These are phyloP conservation scores for Leccinum pachyderme DNA, from an alignment of 1,284 basidiomycete genomes.

Conservation along the genomic window DNA sequence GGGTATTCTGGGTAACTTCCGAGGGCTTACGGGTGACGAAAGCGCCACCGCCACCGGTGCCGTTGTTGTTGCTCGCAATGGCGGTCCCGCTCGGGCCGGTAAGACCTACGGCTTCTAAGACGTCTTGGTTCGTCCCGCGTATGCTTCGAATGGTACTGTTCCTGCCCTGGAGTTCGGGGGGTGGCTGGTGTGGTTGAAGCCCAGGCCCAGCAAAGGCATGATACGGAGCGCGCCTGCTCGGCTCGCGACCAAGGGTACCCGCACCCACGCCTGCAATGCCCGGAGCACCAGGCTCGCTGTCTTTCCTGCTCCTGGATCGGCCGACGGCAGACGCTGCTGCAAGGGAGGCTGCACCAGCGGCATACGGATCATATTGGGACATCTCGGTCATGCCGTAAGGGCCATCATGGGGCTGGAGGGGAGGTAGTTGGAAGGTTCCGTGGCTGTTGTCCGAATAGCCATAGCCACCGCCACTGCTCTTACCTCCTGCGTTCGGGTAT, in stretches of 20 bases:
- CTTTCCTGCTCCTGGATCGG: slow-evolving; percentile 32
- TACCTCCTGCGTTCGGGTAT: slow-evolving; percentile 29
- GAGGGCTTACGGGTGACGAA: slow-evolving; percentile 23
- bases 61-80: slow-evolving; percentile 4
- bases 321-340: slow-evolving; percentile 30
- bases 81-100: slow-evolving; percentile 18
- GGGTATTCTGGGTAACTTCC: slow-evolving; percentile 25
- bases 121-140: slow-evolving; percentile 24
- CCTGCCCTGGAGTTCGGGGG: slow-evolving; percentile 8
- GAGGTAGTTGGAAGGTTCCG: slow-evolving; percentile 57
- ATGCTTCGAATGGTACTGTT: slow-evolving; percentile 13
- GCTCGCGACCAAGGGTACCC: slow-evolving; percentile 39
- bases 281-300: slow-evolving; percentile 33
- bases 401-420: slow-evolving; percentile 39
- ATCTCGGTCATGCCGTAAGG: slow-evolving; percentile 56
- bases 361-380: slow-evolving; percentile 37
- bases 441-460: slow-evolving; percentile 62
- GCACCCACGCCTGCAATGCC: slow-evolving; percentile 40
- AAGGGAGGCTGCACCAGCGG: slow-evolving; percentile 43
- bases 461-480: slow-evolving; percentile 21
- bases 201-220: slow-evolving; percentile 45
- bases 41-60: neutral
- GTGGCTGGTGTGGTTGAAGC: slow-evolving; percentile 9
- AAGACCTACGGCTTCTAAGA: slow-evolving; percentile 32
- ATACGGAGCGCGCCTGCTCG: slow-evolving; percentile 42